These are phyloP conservation scores for Ascoidea asiatica DNA, from an alignment of 805 yeast species.

Conservation along the genomic window DNA sequence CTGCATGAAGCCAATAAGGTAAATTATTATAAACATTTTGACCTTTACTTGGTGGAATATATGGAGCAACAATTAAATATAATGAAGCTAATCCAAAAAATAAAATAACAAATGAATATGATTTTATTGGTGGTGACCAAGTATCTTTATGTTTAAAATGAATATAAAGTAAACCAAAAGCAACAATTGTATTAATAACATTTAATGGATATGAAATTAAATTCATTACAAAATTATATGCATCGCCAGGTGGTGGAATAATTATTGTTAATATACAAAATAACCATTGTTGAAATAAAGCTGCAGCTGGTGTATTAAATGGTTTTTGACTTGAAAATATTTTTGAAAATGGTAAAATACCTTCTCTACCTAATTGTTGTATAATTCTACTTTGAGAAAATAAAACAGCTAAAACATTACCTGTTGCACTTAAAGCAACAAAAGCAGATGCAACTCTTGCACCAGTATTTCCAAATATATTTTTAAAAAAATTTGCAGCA, in stretches of 20 bases:
- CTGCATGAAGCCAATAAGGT: slow-evolving; percentile 73
- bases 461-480: slow-evolving; percentile 57
- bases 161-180: slow-evolving; percentile 46
- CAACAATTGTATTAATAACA: slow-evolving; percentile 55
- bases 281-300: slow-evolving; percentile 64
- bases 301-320: slow-evolving; percentile 60
- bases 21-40: slow-evolving; percentile 54
- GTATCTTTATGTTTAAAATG: slow-evolving; percentile 34
- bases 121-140: slow-evolving; percentile 66
- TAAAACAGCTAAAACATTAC: slow-evolving; percentile 70
- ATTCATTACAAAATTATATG: slow-evolving; percentile 69
- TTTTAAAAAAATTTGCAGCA: slow-evolving; percentile 64
- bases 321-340: slow-evolving; percentile 64
- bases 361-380: slow-evolving; percentile 75
- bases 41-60: slow-evolving; percentile 56
- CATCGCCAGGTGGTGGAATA: slow-evolving; percentile 83
- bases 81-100: slow-evolving; percentile 56
- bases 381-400: slow-evolving; percentile 73
- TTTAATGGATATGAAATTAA: slow-evolving; percentile 73
- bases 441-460: slow-evolving; percentile 65
- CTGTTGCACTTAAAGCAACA: slow-evolving; percentile 71
- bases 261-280: slow-evolving; percentile 61
- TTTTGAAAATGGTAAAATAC: slow-evolving; percentile 59
- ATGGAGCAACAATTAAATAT: slow-evolving; percentile 65
- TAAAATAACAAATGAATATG: slow-evolving; percentile 45